phyloP scores from a whole-genome alignment of 257 asterid species.

The Paraleonurus japonicus region DNA sequence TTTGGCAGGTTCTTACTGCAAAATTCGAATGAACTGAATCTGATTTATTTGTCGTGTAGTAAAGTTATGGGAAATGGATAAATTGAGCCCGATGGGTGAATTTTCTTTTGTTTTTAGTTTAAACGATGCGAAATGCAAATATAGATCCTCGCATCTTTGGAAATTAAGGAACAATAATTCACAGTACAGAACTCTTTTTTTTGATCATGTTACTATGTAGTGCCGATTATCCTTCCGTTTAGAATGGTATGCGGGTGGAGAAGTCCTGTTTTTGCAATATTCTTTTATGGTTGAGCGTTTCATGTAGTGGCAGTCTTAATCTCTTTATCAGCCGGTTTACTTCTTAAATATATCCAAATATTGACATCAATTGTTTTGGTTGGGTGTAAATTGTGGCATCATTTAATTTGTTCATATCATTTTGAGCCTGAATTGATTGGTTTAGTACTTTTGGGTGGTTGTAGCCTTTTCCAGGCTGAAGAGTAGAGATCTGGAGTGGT shows the following conservation, averaged over 20 bases:
- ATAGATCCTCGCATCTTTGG: background rate
- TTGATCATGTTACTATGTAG: background rate
- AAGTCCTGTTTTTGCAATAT: background rate
- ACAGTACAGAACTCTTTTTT: background rate
- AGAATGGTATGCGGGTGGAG: background rate
- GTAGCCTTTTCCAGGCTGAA: conserved; percentile 71
- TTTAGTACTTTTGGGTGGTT: conserved; percentile 7
- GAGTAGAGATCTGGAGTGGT: conserved; percentile 90
- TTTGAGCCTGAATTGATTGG: background rate
- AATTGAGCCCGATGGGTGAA: background rate
- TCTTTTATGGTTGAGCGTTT: background rate
- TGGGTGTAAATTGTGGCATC: background rate
- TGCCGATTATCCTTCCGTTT: background rate
- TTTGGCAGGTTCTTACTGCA: background rate
- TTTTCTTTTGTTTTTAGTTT: background rate
- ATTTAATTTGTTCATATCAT: background rate
- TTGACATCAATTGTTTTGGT: background rate
- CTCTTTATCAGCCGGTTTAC: background rate
- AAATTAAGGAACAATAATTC: background rate
- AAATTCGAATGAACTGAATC: background rate
- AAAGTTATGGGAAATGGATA: background rate
- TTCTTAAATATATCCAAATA: background rate
- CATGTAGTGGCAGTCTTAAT: background rate
- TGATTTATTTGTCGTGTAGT: background rate
- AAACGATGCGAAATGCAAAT: background rate